Base-by-base conservation (phyloP, 768 basidiomycete genomes). In the Auriscalpium orientale region DNA sequence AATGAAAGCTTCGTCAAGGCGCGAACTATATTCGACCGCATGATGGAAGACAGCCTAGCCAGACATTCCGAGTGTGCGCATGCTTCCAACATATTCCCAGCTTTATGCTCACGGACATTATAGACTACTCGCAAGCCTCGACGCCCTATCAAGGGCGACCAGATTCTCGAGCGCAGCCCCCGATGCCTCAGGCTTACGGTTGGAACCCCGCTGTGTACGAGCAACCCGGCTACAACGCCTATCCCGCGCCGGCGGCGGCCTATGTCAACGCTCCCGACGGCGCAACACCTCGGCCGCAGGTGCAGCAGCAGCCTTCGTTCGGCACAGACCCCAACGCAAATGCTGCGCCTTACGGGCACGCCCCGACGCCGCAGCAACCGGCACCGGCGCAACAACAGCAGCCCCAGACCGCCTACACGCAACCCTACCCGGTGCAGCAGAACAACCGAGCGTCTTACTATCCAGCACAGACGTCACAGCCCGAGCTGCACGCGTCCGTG, bases 1-100 rank as follows among this genome's bases (percentile, higher is more conserved):
- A 94, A 94, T 68, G 91, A 95, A 70, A 92, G 85, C 16, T 97
- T 98, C 64, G 80, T 94, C 33, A 83, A 87, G 45, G 95, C 94
- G 5, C 79, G 91, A 48, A 82, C 84, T 15, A 91, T 95, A 54
- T 98, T 95, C 64, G 94, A 97, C 66, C 75, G 85, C 35, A 90
- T 97, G 87, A 91, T 95, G 84, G 91, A 93, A 66, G 91, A 93
- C 58, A 89, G 87, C 64, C 72, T 93, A 34, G 85, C 89, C 5
- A 76, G 86, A 56, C 86, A 91, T 64, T 77, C 81, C 11, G 84
- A 79, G 49, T 75, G 85, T 86, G 66, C 50, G 76, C 68, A 7
- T 52, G 34, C 20, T 15, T 38, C n/a, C 33, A 33, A 33, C 22
- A 49, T n/a, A 18, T 53, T 49, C 8, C 37, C 43, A 21, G 33